phyloP scores from a whole-genome alignment of 192 early-diverging fungal genomes.

The Backusella psychrophila region DNA sequence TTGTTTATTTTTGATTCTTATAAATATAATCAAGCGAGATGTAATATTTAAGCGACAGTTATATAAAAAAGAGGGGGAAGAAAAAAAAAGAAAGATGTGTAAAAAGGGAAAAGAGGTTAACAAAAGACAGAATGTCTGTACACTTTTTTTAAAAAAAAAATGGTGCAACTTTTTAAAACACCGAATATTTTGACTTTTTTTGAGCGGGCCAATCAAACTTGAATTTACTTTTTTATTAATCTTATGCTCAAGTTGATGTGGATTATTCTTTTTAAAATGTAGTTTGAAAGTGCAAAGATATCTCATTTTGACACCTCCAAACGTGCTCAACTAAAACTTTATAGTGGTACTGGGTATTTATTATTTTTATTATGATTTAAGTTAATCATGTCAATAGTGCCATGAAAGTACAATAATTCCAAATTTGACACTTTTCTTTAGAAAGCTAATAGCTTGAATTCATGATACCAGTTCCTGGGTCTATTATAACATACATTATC shows the following conservation, averaged over 20 bases:
- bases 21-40: background rate
- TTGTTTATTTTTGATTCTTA: background rate
- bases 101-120: background rate
- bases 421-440: constrained; percentile 6
- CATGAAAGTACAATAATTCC: constrained; percentile 9
- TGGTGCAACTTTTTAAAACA: background rate
- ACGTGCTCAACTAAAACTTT: background rate
- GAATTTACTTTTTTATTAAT: background rate
- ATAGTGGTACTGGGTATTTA: background rate
- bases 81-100: background rate
- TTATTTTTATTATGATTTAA: background rate
- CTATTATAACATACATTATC: constrained; percentile 2
- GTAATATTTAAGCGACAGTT: background rate
- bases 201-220: background rate
- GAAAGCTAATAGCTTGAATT: constrained; percentile 1
- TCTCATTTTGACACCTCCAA: background rate
- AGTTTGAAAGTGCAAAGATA: background rate
- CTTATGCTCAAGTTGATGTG: background rate
- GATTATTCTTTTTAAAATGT: background rate
- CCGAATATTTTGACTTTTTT: background rate
- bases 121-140: background rate
- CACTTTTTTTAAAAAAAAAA: background rate
- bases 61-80: background rate
- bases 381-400: background rate
- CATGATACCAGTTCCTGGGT: constrained; percentile 4